A percentile compares a stretch with the other conserved stretches of the same genome.
Conservation (phyloP, 768 basidiomycete species). For the Thelephora aurantiotincta region DNA sequence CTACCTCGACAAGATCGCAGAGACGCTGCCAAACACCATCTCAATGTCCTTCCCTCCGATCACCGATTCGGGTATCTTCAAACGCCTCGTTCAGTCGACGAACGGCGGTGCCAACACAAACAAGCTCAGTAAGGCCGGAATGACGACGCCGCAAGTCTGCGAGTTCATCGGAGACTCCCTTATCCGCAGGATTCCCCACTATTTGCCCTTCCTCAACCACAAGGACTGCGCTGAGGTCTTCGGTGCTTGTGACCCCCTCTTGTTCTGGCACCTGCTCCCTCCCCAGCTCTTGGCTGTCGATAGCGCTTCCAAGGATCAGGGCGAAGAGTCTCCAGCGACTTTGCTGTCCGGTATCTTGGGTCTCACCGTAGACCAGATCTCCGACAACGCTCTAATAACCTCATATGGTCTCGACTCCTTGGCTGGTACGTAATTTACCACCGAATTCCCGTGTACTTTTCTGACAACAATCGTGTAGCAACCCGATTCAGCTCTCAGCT, state of each 20-base stretch:
- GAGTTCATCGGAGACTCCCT: conserved; percentile 19
- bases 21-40: conserved; percentile 16
- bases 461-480: conserved; percentile 8
- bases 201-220: conserved; percentile 17
- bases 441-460: conserved; percentile 1
- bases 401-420: conserved; percentile 12
- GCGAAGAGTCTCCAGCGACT: conserved; percentile 13
- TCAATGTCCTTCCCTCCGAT: conserved; percentile 22
- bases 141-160: conserved; percentile 19
- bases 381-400: conserved; percentile 17
- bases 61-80: conserved; percentile 21
- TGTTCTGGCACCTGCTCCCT: conserved; percentile 15
- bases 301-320: conserved; percentile 5
- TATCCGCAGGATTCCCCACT: conserved; percentile 16
- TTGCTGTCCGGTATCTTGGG: conserved; percentile 13
- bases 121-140: conserved; percentile 17
- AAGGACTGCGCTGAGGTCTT: conserved; percentile 14
- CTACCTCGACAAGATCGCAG: conserved; percentile 19
- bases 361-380: conserved; percentile 16
- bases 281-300: conserved; percentile 9
- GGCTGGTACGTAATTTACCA: conserved; percentile 10
- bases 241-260: conserved; percentile 13
- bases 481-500: conserved; percentile 18
- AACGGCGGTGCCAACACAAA: conserved; percentile 16
- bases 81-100: conserved; percentile 16